Conservation (phyloP, 2,329 filamentous ascomycete genomes). For the Aquanectria penicillioides region DNA sequence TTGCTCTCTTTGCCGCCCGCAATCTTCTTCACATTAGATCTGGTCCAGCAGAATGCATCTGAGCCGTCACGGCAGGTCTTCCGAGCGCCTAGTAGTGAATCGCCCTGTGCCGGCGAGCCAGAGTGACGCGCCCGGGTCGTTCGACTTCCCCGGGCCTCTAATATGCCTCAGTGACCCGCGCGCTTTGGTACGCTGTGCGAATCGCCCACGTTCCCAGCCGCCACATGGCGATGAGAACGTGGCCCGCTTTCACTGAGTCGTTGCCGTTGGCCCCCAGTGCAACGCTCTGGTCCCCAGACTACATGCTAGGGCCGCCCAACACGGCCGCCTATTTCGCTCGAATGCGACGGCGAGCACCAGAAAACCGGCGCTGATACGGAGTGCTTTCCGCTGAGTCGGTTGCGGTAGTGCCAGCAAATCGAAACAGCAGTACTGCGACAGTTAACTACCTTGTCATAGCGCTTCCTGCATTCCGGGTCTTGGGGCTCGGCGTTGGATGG, state of each 20-base stretch:
- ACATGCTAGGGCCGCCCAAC: constrained; percentile 32
- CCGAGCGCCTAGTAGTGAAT: constrained; percentile 18
- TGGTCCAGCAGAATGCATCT: constrained; percentile 8
- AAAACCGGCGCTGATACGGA: constrained; percentile 32
- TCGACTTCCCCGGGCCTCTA: constrained; percentile 16
- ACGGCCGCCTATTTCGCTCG: constrained; percentile 37
- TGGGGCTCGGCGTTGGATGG: constrained; percentile 27
- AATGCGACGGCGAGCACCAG: constrained; percentile 34
- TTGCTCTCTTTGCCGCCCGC: constrained; percentile 16
- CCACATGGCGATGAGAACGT: constrained; percentile 44
- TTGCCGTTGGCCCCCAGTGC: constrained; percentile 35
- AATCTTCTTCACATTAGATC: neutral
- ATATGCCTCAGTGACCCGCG: constrained; percentile 29
- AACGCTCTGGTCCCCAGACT: constrained; percentile 33
- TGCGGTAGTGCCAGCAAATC: constrained; percentile 22
- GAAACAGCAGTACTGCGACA: constrained; percentile 24
- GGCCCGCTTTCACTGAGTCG: constrained; percentile 44
- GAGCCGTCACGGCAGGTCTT: neutral
- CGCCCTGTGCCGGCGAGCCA: constrained; percentile 1
- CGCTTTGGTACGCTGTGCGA: constrained; percentile 28
- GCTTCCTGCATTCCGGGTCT: constrained; percentile 30
- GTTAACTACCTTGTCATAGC: constrained; percentile 31
- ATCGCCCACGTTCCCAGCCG: constrained; percentile 37
- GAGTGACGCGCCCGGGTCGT: constrained; percentile 7
- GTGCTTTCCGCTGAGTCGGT: constrained; percentile 38